These are phyloP conservation scores for Crithidia sp. DNA, from an alignment of 208 protist species.

Conservation along the genomic window DNA sequence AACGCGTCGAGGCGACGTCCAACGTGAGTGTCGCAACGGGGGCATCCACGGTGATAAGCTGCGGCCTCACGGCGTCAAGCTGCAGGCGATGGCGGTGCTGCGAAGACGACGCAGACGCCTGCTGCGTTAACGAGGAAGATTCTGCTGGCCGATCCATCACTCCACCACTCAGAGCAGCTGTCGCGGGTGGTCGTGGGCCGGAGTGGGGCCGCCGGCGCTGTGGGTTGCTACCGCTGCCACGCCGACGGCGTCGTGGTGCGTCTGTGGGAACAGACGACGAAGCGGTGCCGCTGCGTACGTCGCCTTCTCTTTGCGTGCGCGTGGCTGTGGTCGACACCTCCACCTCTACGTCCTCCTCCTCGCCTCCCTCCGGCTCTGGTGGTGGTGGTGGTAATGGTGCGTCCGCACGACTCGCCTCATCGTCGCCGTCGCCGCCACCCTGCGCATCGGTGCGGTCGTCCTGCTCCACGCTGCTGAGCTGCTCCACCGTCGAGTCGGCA, in stretches of 20 bases:
- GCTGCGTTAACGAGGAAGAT: not conserved
- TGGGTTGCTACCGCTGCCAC: not conserved
- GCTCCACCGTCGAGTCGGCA: constrained; percentile 1
- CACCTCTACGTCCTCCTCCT: not conserved
- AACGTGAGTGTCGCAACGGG: constrained; percentile 6
- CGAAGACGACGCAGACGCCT: not conserved
- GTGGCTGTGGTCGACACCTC: too few species aligned
- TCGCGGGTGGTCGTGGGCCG: constrained; percentile 1
- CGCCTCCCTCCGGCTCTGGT: not conserved
- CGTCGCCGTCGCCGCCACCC: not conserved
- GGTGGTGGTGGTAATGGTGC: too few species aligned
- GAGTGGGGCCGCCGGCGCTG: not conserved
- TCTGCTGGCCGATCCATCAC: not conserved
- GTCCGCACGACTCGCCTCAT: not conserved
- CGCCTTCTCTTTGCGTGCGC: not conserved
- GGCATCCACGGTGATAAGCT: constrained; percentile 14
- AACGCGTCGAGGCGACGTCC: constrained; percentile 22
- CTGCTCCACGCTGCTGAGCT: not conserved
- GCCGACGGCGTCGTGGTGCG: not conserved
- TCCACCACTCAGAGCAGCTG: not conserved
- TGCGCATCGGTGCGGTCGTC: not conserved
- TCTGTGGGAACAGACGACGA: not conserved
- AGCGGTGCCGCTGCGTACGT: not conserved
- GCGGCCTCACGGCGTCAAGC: not conserved
- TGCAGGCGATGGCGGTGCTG: constrained; percentile 8